A percentile compares a stretch with the other conserved stretches of the same genome.
Conservation (phyloP, 139 green algal species). For the Ettlia oleoabundans region DNA sequence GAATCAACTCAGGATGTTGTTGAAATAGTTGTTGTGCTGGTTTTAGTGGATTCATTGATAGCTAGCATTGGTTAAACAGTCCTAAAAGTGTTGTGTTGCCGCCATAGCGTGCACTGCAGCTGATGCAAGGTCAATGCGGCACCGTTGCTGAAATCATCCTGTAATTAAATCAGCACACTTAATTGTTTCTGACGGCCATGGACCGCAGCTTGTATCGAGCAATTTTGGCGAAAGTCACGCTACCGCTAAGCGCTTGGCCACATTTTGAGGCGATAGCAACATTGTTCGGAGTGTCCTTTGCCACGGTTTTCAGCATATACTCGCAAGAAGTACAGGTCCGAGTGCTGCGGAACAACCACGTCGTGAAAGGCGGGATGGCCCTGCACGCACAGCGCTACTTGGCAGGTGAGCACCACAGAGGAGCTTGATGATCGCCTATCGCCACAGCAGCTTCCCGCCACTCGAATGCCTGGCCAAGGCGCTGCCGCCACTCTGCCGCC, state of each 20-base stretch:
- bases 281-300: slow-evolving; percentile 32
- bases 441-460: too few species aligned
- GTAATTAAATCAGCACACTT: neutral
- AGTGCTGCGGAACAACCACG: slow-evolving; percentile 66
- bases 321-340: slow-evolving; percentile 69
- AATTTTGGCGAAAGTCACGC: neutral
- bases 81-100: too few species aligned
- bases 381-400: slow-evolving; percentile 45
- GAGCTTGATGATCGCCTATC: too few species aligned
- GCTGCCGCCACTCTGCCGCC: neutral
- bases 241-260: slow-evolving; percentile 44
- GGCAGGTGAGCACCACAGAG: slow-evolving; percentile 37
- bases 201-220: neutral
- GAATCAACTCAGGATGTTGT: too few species aligned
- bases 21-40: too few species aligned
- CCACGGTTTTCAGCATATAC: slow-evolving; percentile 75
- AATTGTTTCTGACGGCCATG: slow-evolving; percentile 15
- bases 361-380: slow-evolving; percentile 51
- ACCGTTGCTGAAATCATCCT: too few species aligned
- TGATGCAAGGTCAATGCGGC: too few species aligned
- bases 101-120: too few species aligned
- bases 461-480: neutral
- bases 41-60: too few species aligned
- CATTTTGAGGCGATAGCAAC: slow-evolving; percentile 31
- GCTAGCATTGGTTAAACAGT: too few species aligned